phyloP scores from a whole-genome alignment of 2,329 filamentous ascomycete species.

The Fusarium pininemorale region DNA sequence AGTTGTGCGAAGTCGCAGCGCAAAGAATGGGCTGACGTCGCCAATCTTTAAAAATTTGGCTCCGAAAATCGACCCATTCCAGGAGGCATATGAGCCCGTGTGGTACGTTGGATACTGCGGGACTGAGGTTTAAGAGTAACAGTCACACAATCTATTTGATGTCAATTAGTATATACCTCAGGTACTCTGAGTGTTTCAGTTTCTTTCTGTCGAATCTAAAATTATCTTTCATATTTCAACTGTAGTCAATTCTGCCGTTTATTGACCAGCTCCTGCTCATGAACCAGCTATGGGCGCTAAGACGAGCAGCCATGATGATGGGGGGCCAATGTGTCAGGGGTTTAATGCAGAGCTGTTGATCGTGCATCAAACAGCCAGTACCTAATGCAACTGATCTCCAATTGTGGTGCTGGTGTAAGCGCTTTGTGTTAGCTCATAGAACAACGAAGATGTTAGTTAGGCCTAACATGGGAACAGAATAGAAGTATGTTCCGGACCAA shows the following conservation, averaged over 20 bases:
- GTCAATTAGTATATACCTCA: neutral
- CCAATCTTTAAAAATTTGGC: conserved; percentile 36
- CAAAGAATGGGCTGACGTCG: conserved; percentile 44
- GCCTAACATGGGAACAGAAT: neutral
- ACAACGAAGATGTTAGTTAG: no score
- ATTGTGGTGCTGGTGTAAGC: no score
- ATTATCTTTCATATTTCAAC: neutral
- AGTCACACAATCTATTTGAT: neutral
- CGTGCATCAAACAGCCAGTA: no score
- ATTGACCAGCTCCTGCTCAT: conserved; percentile 1
- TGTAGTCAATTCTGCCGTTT: neutral
- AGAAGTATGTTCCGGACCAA: neutral
- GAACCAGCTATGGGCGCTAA: conserved; percentile 18
- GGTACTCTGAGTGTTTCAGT: no score
- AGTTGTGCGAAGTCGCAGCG: conserved; percentile 24
- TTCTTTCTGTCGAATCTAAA: neutral
- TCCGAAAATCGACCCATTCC: conserved; percentile 43
- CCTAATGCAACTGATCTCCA: no score
- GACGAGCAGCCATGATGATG: conserved; percentile 30
- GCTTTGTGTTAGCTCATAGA: no score
- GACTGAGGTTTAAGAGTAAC: neutral
- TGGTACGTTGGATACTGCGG: conserved; percentile 6
- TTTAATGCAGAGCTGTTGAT: no score
- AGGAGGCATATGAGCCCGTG: conserved; percentile 3
- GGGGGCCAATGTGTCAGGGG: conserved; percentile 11